Conservation (phyloP, 345 rosid species). For the Populus nigra region DNA sequence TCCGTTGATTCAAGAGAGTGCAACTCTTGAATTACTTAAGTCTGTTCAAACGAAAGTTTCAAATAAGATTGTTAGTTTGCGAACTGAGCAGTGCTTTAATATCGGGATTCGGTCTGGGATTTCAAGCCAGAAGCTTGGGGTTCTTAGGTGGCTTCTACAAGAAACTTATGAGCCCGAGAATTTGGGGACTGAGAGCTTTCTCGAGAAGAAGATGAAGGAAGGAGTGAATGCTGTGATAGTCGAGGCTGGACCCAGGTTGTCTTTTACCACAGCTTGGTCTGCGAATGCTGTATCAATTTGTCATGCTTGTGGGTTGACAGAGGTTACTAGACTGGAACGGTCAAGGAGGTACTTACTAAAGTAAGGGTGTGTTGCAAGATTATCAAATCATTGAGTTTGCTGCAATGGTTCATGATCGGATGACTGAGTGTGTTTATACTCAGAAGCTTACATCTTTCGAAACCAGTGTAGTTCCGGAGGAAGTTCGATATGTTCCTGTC, state of each 20-base stretch:
- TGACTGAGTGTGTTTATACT: constrained; percentile 78
- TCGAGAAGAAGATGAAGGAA: constrained; percentile 66
- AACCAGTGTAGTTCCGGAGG: constrained; percentile 70
- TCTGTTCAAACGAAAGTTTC: constrained; percentile 60
- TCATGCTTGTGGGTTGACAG: constrained; percentile 66
- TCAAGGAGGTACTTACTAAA: constrained; percentile 75
- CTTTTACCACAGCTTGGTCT: constrained; percentile 96
- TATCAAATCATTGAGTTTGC: constrained; percentile 61
- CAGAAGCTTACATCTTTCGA: constrained; percentile 61
- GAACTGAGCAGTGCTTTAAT: constrained; percentile 83
- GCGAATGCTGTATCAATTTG: constrained; percentile 88
- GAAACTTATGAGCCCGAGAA: constrained; percentile 93
- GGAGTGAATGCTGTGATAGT: constrained; percentile 52
- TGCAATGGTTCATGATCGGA: constrained; percentile 80
- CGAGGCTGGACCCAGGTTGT: constrained; percentile 87
- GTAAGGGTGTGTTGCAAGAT: constrained; percentile 52
- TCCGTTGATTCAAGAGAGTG: constrained; percentile 78
- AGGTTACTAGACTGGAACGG: constrained; percentile 79
- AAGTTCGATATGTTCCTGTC: constrained; percentile 62
- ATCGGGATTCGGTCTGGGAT: constrained; percentile 52
- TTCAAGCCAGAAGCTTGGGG: constrained; percentile 46
- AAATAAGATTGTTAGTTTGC: constrained; percentile 66
- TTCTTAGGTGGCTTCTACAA: constrained; percentile 77
- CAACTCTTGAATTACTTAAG: constrained; percentile 59
- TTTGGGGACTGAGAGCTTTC: constrained; percentile 68